These are phyloP conservation scores for Fusarium camptoceras DNA, from an alignment of 2,329 filamentous ascomycete species.

Conservation along the genomic window DNA sequence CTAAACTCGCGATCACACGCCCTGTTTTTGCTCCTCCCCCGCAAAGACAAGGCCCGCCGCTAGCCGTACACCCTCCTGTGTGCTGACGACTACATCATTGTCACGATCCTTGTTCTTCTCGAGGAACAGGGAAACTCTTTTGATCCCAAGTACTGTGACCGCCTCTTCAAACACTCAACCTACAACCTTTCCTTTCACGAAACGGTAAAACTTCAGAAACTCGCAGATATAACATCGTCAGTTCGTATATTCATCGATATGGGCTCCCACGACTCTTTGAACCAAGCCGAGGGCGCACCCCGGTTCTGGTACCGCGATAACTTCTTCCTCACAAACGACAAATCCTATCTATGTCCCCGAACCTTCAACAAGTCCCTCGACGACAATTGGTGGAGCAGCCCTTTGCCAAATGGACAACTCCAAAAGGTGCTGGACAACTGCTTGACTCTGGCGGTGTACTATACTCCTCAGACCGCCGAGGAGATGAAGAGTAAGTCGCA, in stretches of 20 bases:
- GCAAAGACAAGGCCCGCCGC: conserved; percentile 36
- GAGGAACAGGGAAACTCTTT: conserved; percentile 6
- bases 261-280: conserved; percentile 44
- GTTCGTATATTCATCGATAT: conserved; percentile 36
- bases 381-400: conserved; percentile 71
- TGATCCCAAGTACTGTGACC: background rate
- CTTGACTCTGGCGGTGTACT: conserved; percentile 70
- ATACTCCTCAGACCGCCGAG: conserved; percentile 53
- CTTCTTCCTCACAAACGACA: conserved; percentile 72
- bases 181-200: background rate
- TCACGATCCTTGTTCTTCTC: conserved; percentile 18
- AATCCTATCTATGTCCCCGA: conserved; percentile 63
- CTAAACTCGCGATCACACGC: conserved; percentile 42
- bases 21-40: conserved; percentile 19
- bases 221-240: conserved; percentile 3
- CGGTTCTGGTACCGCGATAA: conserved; percentile 64
- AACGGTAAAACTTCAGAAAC: background rate
- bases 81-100: conserved; percentile 39
- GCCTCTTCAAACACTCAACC: background rate
- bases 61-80: conserved; percentile 40
- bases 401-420: conserved; percentile 61
- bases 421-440: conserved; percentile 67
- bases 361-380: conserved; percentile 67
- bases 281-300: conserved; percentile 50
- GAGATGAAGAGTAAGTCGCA: conserved; percentile 54